Evolutionary conservation across 257 asterid genomes (phyloP), one percentile per base, ranked within the genome.

Genomic region (Nemophila menziesii): DNA sequence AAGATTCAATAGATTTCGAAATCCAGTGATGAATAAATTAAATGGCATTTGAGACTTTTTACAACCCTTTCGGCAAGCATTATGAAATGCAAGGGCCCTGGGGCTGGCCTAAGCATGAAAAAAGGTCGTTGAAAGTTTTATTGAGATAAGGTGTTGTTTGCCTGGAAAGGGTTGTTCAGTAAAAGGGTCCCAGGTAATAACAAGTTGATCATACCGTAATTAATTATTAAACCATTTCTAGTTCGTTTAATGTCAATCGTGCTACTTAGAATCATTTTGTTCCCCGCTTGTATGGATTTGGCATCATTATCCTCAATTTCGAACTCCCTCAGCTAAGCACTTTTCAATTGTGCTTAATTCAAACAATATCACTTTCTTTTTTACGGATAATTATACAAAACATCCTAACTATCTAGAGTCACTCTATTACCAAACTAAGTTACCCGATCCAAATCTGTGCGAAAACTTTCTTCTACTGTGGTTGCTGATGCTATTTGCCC

Each of bases 61-160:
- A n/a, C 59, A 62, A 48, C 48, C 23, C 74, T 62, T 62, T 57
- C 66, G 74, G 69, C 66, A 13, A 29, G 53, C 41, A 67, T 57
- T 50, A 67, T 62, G 53, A 51, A 39, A 7, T 12, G 13, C 22
- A 37, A 48, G n/a, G n/a, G n/a, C n/a, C n/a, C n/a, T n/a, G n/a
- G n/a, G n/a, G n/a, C n/a, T n/a, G n/a, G n/a, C n/a, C n/a, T n/a
- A n/a, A n/a, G n/a, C n/a, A n/a, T n/a, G n/a, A n/a, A n/a, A n/a
- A n/a, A n/a, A n/a, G n/a, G n/a, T 46, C 58, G 51, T 58, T 57
- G 66, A 41, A 54, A 39, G 27, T 60, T 48, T 12, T 49, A 43
- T 45, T 18, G 38, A 39, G 36, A 37, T 7, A 9, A 48, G 20
- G 36, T 29, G 10, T 33, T 14, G 19, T 26, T 11, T 23, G 36